These are phyloP conservation scores for Coemansia sp. DNA, from an alignment of 192 early-diverging fungal species.

Conservation along the genomic window DNA sequence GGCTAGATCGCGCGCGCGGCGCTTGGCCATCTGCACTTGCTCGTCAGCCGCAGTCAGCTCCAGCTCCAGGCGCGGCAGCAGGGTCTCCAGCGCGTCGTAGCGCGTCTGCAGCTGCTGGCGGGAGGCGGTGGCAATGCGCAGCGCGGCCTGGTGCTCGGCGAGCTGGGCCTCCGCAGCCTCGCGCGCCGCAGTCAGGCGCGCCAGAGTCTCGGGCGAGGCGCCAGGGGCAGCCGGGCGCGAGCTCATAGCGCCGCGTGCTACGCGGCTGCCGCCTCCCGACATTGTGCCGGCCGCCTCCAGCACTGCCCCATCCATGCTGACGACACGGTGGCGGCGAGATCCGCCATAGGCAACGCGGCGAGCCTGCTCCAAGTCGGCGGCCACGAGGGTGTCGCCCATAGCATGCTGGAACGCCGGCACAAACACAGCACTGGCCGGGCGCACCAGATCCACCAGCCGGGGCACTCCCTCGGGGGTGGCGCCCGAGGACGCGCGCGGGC, in stretches of 20 bases:
- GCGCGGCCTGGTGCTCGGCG: constrained; percentile 49
- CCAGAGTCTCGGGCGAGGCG: constrained; percentile 57
- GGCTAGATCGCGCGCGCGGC: constrained; percentile 59
- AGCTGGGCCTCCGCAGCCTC: constrained; percentile 61
- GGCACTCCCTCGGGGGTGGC: constrained; percentile 78
- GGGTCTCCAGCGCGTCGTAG: constrained; percentile 62
- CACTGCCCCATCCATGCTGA: constrained; percentile 88
- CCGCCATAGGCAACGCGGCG: constrained; percentile 85
- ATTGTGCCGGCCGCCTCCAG: constrained; percentile 93
- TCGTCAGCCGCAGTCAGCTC: constrained; percentile 68
- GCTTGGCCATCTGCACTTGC: constrained; percentile 68
- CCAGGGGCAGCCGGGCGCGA: constrained; percentile 64
- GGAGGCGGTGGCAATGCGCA: constrained; percentile 30
- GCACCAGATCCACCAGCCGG: constrained; percentile 88
- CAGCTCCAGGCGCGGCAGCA: constrained; percentile 70
- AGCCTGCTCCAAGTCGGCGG: constrained; percentile 77
- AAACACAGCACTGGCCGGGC: constrained; percentile 71
- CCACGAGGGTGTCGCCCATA: constrained; percentile 86
- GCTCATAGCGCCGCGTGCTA: constrained; percentile 85
- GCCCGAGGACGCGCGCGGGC: constrained; percentile 56
- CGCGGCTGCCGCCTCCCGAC: constrained; percentile 83
- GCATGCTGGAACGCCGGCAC: constrained; percentile 84
- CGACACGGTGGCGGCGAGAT: constrained; percentile 80
- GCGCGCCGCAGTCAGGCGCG: constrained; percentile 61
- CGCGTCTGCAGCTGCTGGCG: constrained; percentile 55